A percentile compares a stretch with the other conserved stretches of the same genome.
Conservation (phyloP, 305 asterid species). For the Fraxinus floribunda region DNA sequence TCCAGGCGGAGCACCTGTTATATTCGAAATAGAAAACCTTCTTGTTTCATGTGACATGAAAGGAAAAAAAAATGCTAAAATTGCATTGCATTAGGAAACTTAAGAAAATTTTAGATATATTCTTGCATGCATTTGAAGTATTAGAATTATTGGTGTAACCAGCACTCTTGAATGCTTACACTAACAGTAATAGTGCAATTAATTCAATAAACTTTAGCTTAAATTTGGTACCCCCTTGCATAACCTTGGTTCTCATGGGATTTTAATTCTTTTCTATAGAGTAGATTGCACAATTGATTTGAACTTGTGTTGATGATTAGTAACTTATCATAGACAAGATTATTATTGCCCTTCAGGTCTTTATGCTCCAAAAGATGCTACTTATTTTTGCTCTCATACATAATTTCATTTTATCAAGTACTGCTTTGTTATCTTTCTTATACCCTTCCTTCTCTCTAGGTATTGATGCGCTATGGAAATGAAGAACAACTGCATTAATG, state of each 20-base stretch:
- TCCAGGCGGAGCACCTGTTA: background rate
- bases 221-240: background rate
- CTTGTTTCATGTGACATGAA: background rate
- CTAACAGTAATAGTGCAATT: background rate
- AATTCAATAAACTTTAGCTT: background rate
- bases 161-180: background rate
- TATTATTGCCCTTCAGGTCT: background rate
- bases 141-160: background rate
- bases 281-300: background rate
- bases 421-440: conserved; percentile 7
- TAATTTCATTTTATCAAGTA: conserved; percentile 4
- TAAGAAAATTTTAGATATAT: background rate
- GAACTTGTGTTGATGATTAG: background rate
- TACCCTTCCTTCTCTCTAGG: conserved; percentile 42
- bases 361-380: background rate
- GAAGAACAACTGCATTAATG: conserved; percentile 73
- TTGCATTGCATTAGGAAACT: background rate
- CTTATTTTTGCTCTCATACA: background rate
- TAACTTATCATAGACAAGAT: background rate
- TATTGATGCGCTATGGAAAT: conserved; percentile 82
- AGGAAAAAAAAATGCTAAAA: background rate
- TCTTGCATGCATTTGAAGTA: background rate
- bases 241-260: background rate
- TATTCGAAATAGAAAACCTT: background rate
- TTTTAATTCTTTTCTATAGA: background rate